These are phyloP conservation scores for Nothomitra cinnamomea DNA, from an alignment of 2,329 filamentous ascomycete species.

Conservation along the genomic window DNA sequence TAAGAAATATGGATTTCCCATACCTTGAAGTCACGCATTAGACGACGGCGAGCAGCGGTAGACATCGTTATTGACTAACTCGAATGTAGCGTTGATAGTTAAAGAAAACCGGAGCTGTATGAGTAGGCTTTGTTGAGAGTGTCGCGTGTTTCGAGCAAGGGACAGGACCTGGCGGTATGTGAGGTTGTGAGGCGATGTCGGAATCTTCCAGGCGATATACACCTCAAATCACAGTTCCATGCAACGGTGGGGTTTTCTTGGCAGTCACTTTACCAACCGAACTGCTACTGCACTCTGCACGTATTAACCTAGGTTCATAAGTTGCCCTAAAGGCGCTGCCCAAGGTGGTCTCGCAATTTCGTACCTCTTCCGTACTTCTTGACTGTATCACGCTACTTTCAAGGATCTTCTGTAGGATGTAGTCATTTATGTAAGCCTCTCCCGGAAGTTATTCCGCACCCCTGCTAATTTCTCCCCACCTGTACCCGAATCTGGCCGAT, in stretches of 20 bases:
- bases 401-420: too few relatives aligned
- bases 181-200: background rate
- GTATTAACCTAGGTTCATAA: too few relatives aligned
- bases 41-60: slow-evolving; percentile 79
- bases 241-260: too few relatives aligned
- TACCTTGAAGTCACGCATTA: slow-evolving; percentile 99
- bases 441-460: too few relatives aligned
- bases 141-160: background rate
- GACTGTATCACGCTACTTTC: too few relatives aligned
- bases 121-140: background rate
- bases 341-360: too few relatives aligned
- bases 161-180: background rate
- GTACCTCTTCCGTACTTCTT: too few relatives aligned
- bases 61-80: slow-evolving; percentile 52
- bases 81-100: background rate
- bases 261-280: too few relatives aligned
- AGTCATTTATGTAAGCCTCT: too few relatives aligned
- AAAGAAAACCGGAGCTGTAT: background rate
- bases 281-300: too few relatives aligned
- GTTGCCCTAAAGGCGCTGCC: too few relatives aligned
- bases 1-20: slow-evolving; percentile 16
- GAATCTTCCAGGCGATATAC: background rate
- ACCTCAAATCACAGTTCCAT: too few relatives aligned
- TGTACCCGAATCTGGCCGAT: background rate
- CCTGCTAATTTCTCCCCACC: background rate